These are phyloP conservation scores for Penicillium capsulatum DNA, from an alignment of 2,329 filamentous ascomycete genomes.

Conservation along the genomic window DNA sequence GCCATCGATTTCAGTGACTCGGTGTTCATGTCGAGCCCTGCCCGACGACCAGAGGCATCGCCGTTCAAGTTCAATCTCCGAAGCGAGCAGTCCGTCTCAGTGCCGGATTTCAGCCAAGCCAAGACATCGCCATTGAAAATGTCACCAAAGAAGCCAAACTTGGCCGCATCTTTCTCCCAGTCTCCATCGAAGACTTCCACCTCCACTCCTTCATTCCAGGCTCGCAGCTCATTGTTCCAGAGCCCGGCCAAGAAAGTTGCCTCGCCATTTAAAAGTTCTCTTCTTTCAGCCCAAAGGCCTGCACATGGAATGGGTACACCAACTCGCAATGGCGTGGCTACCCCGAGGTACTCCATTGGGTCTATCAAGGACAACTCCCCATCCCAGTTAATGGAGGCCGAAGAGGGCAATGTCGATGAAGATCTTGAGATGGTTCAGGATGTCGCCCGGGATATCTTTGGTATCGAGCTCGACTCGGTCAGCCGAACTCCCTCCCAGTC, in stretches of 20 bases:
- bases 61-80: conserved; percentile 43
- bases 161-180: conserved; percentile 36
- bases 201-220: conserved; percentile 34
- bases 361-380: conserved; percentile 1
- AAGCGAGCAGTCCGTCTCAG: conserved; percentile 23
- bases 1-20: conserved; percentile 32
- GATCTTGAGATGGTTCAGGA: conserved; percentile 22
- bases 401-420: conserved; percentile 10
- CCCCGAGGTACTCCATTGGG: conserved; percentile 1
- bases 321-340: conserved; percentile 1
- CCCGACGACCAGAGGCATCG: conserved; percentile 43
- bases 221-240: conserved; percentile 36
- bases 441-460: conserved; percentile 21
- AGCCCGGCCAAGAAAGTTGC: conserved; percentile 44
- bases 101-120: conserved; percentile 28
- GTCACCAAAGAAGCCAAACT: conserved; percentile 42
- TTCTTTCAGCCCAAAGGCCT: conserved; percentile 17
- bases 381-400: neutral
- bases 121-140: conserved; percentile 40
- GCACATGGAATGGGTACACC: conserved; percentile 3
- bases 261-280: conserved; percentile 37
- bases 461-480: conserved; percentile 18
- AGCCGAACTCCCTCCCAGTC: conserved; percentile 6
- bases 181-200: conserved; percentile 30
- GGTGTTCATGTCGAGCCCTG: conserved; percentile 42